Conservation (phyloP, 441 rosid species). For the Mallotus repandus region DNA sequence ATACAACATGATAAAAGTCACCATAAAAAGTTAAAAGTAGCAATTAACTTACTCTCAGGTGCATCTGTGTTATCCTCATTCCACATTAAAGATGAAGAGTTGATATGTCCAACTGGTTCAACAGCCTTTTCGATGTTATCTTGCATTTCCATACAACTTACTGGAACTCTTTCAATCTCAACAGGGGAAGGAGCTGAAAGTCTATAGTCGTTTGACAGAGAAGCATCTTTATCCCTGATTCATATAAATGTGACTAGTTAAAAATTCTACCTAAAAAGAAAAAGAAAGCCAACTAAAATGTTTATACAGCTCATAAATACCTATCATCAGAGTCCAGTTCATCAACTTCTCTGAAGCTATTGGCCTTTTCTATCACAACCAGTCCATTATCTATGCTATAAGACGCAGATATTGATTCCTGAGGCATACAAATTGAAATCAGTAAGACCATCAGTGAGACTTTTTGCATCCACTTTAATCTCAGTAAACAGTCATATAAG, state of each 20-base stretch:
- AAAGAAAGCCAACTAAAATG: conserved; percentile 17
- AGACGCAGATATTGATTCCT: conserved; percentile 60
- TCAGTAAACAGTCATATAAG: not conserved
- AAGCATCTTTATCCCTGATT: conserved; percentile 51
- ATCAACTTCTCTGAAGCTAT: conserved; percentile 33
- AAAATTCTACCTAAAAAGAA: conserved; percentile 5
- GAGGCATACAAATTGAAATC: conserved; percentile 19
- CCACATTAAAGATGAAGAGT: conserved; percentile 48
- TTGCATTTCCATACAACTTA: conserved; percentile 28
- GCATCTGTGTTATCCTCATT: conserved; percentile 62
- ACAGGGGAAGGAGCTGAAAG: conserved; percentile 28
- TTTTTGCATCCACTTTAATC: no score
- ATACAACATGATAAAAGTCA: conserved; percentile 16
- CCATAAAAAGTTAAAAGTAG: conserved; percentile 18
- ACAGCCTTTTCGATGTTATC: conserved; percentile 34
- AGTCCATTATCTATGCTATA: conserved; percentile 52
- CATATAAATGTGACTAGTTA: conserved; percentile 26
- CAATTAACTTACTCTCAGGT: conserved; percentile 59
- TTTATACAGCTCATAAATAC: conserved; percentile 37
- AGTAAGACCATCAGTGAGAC: not conserved
- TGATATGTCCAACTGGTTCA: conserved; percentile 31
- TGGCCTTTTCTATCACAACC: conserved; percentile 40
- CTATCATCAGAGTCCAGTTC: conserved; percentile 44
- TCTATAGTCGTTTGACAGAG: conserved; percentile 38
- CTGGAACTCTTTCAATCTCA: conserved; percentile 40